Evolutionary conservation across 306 rosid genomes (phyloP).

Genomic region (Gastrolobium bilobum): DNA sequence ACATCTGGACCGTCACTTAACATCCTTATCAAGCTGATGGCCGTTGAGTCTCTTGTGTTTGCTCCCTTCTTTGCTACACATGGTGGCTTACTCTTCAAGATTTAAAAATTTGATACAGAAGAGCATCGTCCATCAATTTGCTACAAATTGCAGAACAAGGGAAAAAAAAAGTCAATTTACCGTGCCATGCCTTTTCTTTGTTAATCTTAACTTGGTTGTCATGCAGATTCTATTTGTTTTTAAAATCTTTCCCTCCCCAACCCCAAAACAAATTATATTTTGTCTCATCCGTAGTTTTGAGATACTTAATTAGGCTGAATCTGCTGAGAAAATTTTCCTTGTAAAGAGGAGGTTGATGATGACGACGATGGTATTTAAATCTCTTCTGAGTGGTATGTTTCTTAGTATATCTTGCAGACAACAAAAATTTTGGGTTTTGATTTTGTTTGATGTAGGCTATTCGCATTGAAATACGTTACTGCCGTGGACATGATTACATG

Average conservation of each 20-base stretch:
- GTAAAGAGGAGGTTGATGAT: slow-evolving; percentile 52
- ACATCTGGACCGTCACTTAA: slow-evolving; percentile 98
- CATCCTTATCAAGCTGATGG: slow-evolving; percentile 98
- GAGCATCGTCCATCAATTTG: slow-evolving; percentile 38
- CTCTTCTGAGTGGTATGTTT: slow-evolving; percentile 29
- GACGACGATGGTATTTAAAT: slow-evolving; percentile 48
- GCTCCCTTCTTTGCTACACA: slow-evolving; percentile 97
- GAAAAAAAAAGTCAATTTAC: not conserved
- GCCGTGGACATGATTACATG: too few relatives aligned
- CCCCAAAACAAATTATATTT: slow-evolving; percentile 37
- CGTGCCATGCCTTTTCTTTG: slow-evolving; percentile 17
- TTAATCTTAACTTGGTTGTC: slow-evolving; percentile 7
- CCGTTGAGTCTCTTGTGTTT: slow-evolving; percentile 93
- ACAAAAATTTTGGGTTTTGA: not conserved
- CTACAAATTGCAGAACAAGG: not conserved
- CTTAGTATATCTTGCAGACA: not conserved
- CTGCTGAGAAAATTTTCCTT: slow-evolving; percentile 48
- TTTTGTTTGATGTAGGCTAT: too few relatives aligned
- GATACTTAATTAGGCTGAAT: slow-evolving; percentile 54
- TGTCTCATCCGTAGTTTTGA: slow-evolving; percentile 43
- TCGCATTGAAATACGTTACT: too few relatives aligned
- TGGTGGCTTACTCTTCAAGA: slow-evolving; percentile 91
- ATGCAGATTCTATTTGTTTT: slow-evolving; percentile 35
- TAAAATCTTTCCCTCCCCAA: not conserved
- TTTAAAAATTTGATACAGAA: slow-evolving; percentile 39